Evolutionary conservation across 768 basidiomycete genomes (phyloP).

Genomic region (Lactarius hatsudake): DNA sequence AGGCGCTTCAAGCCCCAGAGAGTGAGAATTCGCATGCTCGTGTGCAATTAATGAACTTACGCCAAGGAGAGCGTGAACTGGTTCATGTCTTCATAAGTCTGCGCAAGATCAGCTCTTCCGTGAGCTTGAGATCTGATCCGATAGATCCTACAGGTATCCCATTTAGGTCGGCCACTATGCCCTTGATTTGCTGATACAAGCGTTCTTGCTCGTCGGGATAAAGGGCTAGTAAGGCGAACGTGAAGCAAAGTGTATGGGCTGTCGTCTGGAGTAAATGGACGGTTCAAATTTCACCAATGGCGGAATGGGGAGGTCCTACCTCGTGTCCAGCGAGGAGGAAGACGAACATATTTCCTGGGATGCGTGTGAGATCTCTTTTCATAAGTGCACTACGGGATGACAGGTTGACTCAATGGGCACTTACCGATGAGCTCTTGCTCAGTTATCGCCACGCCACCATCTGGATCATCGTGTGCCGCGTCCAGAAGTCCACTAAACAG

Average conservation of each 20-base stretch:
- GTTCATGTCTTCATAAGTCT: constrained; percentile 31
- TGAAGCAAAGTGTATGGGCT: constrained; percentile 38
- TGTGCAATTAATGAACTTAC: constrained; percentile 7
- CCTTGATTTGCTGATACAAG: constrained; percentile 37
- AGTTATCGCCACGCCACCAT: constrained; percentile 19
- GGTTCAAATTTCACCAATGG: background rate
- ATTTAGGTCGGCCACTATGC: constrained; percentile 34
- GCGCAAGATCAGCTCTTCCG: background rate
- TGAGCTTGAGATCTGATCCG: background rate
- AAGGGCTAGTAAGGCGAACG: constrained; percentile 43
- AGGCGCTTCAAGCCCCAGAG: constrained; percentile 36
- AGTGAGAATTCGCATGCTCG: background rate
- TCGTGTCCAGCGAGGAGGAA: constrained; percentile 39
- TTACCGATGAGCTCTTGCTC: constrained; percentile 30
- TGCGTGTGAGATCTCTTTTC: background rate
- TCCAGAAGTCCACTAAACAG: constrained; percentile 32
- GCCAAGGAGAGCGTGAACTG: constrained; percentile 26
- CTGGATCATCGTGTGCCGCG: constrained; percentile 24
- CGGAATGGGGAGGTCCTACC: constrained; percentile 16
- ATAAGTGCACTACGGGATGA: background rate
- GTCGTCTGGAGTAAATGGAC: constrained; percentile 34
- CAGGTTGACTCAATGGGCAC: background rate
- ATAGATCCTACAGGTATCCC: constrained; percentile 12
- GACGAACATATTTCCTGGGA: constrained; percentile 33
- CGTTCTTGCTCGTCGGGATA: constrained; percentile 43